Percentiles rank a stretch among this genome's conserved stretches.
phyloP scores from a whole-genome alignment of 1,284 basidiomycete genomes.

The Apiotrichum brassicae region DNA sequence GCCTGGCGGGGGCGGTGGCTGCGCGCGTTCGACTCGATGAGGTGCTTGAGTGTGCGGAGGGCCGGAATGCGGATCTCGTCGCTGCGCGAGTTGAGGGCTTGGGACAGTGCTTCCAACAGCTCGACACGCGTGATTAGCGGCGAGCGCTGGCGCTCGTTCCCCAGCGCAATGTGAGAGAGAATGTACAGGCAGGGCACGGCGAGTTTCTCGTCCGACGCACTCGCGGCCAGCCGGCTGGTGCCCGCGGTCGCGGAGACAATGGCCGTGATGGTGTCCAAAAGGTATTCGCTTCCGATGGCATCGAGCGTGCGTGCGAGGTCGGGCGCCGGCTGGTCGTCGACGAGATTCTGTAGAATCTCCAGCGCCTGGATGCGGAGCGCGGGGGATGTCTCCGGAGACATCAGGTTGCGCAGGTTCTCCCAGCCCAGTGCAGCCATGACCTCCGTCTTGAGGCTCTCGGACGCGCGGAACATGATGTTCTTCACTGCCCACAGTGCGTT shows the following conservation, averaged over 20 bases:
- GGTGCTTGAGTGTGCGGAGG: constrained; percentile 34
- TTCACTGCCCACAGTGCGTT: constrained; percentile 76
- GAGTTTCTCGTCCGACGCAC: constrained; percentile 6
- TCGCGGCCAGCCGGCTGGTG: neutral
- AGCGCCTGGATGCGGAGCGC: constrained; percentile 37
- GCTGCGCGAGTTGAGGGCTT: constrained; percentile 11
- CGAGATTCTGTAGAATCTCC: constrained; percentile 39
- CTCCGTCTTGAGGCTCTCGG: constrained; percentile 54
- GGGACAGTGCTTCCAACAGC: constrained; percentile 33
- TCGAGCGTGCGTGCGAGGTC: constrained; percentile 36
- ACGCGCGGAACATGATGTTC: constrained; percentile 63
- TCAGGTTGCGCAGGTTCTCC: constrained; percentile 33
- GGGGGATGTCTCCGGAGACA: constrained; percentile 19
- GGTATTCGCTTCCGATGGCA: constrained; percentile 25
- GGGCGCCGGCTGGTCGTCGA: constrained; percentile 31
- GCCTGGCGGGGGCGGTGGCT: constrained; percentile 28
- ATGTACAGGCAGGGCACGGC: constrained; percentile 31
- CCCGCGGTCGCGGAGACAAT: neutral
- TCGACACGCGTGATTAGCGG: constrained; percentile 26
- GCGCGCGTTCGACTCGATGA: constrained; percentile 37
- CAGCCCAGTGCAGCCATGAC: constrained; percentile 64
- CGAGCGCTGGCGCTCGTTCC: constrained; percentile 32
- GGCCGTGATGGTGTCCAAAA: constrained; percentile 19
- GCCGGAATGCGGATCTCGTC: constrained; percentile 36
- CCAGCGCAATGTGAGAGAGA: constrained; percentile 39